phyloP scores from a whole-genome alignment of 2,329 filamentous ascomycete species.

The Colletotrichum sublineola region DNA sequence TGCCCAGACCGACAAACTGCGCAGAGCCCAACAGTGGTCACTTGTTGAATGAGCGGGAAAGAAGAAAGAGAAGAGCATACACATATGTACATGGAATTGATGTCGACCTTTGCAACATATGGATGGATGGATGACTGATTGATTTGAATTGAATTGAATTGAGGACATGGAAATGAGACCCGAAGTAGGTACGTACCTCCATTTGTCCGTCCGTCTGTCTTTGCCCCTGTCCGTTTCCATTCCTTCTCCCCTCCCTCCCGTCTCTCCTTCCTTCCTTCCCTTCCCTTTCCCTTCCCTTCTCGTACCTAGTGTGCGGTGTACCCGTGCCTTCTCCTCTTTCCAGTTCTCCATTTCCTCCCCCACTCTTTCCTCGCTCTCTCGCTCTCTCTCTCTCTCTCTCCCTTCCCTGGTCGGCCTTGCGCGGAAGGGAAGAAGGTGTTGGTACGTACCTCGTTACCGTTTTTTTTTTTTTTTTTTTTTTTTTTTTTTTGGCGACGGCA shows the following conservation, averaged over 20 bases:
- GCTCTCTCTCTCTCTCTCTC: background rate
- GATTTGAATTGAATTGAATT: background rate
- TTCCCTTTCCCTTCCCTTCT: background rate
- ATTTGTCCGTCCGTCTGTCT: background rate
- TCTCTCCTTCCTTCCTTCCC: conserved; percentile 10
- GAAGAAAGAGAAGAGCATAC: background rate
- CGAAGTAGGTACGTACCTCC: conserved; percentile 5
- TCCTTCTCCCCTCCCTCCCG: conserved; percentile 1
- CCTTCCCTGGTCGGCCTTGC: conserved; percentile 11
- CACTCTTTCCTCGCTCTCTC: background rate
- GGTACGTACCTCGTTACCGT: background rate
- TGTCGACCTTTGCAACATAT: background rate
- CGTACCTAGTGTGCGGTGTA: background rate
- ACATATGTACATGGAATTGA: background rate
- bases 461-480: no score
- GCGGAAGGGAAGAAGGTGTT: conserved; percentile 25
- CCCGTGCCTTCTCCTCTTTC: background rate
- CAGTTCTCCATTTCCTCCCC: conserved; percentile 9
- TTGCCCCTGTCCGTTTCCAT: background rate
- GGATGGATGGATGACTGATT: background rate
- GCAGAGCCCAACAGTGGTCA: background rate
- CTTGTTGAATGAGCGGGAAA: background rate
- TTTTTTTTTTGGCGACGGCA: no score
- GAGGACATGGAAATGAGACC: background rate
- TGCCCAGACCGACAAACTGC: background rate